These are phyloP conservation scores for Neotropicomus parvogracilis DNA, from an alignment of 1,284 basidiomycete genomes.

Conservation along the genomic window DNA sequence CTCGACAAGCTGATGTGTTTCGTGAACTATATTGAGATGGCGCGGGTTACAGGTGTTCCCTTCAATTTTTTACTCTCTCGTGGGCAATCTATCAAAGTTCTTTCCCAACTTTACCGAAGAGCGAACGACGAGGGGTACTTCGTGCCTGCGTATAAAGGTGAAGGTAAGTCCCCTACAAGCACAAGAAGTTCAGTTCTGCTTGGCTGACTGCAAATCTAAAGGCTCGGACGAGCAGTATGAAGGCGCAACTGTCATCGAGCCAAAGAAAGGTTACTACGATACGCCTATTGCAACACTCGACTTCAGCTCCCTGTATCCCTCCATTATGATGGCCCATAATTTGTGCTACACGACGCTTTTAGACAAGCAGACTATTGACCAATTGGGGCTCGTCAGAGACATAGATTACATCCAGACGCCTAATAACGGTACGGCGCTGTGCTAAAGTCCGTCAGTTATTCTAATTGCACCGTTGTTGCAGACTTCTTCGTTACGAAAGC, in stretches of 20 bases:
- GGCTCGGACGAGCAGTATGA: constrained; percentile 93
- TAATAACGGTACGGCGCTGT: constrained; percentile 68
- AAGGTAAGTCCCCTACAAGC: constrained; percentile 49
- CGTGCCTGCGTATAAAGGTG: constrained; percentile 77
- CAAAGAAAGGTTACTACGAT: constrained; percentile 90
- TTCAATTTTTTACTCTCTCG: constrained; percentile 91
- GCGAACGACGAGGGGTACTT: constrained; percentile 87
- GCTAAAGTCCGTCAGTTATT: background rate
- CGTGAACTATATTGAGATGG: constrained; percentile 94
- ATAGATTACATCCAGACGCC: constrained; percentile 90
- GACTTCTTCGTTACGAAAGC: constrained; percentile 79
- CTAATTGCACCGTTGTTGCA: constrained; percentile 32
- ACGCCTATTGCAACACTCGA: constrained; percentile 93
- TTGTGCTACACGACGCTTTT: constrained; percentile 92
- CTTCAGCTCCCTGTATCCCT: constrained; percentile 95
- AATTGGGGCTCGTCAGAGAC: constrained; percentile 73
- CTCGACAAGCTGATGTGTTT: constrained; percentile 98
- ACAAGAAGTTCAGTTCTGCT: background rate
- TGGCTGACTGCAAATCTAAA: constrained; percentile 28
- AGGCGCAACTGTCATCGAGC: constrained; percentile 96
- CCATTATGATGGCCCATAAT: constrained; percentile 99
- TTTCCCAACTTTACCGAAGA: constrained; percentile 89
- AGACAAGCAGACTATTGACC: constrained; percentile 74
- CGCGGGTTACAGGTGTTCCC: constrained; percentile 95
- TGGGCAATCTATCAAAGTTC: constrained; percentile 94